Conservation (phyloP, 1,284 basidiomycete genomes). For the Apiotrichum siamense region DNA sequence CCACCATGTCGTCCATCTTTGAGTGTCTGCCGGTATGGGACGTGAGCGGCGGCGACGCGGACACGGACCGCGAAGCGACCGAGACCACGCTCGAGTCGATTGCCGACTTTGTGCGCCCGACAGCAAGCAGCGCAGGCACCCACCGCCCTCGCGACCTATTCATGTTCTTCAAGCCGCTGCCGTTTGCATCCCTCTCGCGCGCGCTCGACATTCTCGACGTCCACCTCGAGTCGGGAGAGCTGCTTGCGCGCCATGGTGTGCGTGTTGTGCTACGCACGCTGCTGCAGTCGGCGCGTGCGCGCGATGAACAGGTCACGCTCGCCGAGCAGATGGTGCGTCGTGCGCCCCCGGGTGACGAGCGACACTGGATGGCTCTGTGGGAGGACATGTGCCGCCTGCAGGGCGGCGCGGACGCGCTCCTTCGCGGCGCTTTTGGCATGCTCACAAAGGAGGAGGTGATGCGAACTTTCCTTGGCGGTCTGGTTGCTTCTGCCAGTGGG, state of each 20-base stretch:
- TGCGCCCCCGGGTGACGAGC: conserved; percentile 49
- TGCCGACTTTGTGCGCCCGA: conserved; percentile 68
- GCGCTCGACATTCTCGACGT: conserved; percentile 84
- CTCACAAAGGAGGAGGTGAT: conserved; percentile 64
- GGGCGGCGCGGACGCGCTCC: conserved; percentile 56
- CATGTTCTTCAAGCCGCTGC: conserved; percentile 73
- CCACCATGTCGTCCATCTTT: conserved; percentile 80
- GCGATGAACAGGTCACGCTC: conserved; percentile 68
- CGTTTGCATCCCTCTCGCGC: conserved; percentile 64
- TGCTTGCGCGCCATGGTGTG: conserved; percentile 76
- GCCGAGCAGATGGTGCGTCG: conserved; percentile 78
- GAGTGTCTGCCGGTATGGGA: conserved; percentile 91
- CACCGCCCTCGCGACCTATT: conserved; percentile 63
- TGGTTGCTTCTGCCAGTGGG: conserved; percentile 80
- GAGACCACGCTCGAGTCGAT: conserved; percentile 74
- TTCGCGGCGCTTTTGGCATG: conserved; percentile 69
- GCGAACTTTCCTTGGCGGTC: conserved; percentile 71
- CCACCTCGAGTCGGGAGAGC: conserved; percentile 87
- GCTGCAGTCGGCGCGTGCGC: conserved; percentile 64
- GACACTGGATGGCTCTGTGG: conserved; percentile 77
- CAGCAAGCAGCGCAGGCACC: conserved; percentile 56
- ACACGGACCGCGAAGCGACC: conserved; percentile 60
- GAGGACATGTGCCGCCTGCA: conserved; percentile 80
- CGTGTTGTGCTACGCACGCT: conserved; percentile 76
- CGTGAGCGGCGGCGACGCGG: conserved; percentile 54